Percentiles rank a stretch among this genome's conserved stretches.
phyloP scores from a whole-genome alignment of 2,329 filamentous ascomycete genomes.

The Aspergillus novoparasiticus region DNA sequence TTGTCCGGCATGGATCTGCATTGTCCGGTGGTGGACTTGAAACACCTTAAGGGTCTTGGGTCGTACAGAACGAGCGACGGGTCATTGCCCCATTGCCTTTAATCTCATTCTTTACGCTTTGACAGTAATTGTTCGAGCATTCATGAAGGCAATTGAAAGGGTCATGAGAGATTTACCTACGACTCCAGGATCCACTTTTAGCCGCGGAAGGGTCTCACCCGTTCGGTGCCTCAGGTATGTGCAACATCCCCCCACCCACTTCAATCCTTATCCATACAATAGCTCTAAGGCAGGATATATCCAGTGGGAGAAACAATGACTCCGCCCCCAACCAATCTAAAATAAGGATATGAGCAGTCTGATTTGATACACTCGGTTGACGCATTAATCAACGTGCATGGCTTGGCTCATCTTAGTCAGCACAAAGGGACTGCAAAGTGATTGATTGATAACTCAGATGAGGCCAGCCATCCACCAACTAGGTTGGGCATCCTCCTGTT shows the following conservation, averaged over 20 bases:
- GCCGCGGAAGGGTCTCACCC: background rate
- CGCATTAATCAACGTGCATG: background rate
- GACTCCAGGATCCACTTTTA: background rate
- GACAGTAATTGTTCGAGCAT: background rate
- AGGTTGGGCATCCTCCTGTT: background rate
- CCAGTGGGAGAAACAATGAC: background rate
- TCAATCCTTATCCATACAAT: background rate
- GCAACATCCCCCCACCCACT: background rate
- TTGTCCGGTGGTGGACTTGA: background rate
- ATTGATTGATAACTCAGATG: background rate
- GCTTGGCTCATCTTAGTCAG: background rate
- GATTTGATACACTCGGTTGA: too few relatives aligned
- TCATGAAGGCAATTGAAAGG: background rate
- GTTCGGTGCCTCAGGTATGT: too few relatives aligned
- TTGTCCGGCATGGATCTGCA: conserved; percentile 4
- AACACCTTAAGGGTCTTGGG: background rate
- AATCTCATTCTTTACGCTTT: background rate
- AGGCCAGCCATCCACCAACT: background rate
- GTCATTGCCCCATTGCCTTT: background rate
- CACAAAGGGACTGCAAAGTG: background rate
- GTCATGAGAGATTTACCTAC: background rate
- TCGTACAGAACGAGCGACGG: background rate
- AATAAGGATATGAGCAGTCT: background rate
- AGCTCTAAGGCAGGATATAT: background rate
- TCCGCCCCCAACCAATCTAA: background rate